These are phyloP conservation scores for Conringia planisiliqua DNA, from an alignment of 345 rosid genomes.

Conservation along the genomic window DNA sequence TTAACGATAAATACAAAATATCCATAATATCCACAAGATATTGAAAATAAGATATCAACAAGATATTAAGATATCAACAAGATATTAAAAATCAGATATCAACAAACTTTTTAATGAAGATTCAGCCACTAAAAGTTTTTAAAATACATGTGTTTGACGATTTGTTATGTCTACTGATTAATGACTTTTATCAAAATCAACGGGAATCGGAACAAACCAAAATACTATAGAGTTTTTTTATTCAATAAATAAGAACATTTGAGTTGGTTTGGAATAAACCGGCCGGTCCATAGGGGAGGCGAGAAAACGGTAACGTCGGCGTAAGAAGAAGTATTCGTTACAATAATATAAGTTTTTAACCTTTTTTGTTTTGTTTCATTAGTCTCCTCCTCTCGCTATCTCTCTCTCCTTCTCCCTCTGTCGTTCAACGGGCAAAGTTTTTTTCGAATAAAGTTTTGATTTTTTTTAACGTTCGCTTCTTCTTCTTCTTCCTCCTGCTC, in stretches of 20 bases:
- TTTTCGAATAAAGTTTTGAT: conserved; percentile 47
- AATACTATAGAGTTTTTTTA: not conserved
- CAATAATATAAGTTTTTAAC: conserved; percentile 13
- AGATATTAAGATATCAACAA: too few species aligned
- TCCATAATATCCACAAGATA: too few species aligned
- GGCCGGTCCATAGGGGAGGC: not conserved
- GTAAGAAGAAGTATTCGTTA: conserved; percentile 55
- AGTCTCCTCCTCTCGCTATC: not conserved
- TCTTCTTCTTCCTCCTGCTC: conserved; percentile 3
- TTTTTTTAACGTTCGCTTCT: conserved; percentile 16
- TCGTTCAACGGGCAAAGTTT: conserved; percentile 75
- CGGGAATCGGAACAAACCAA: not conserved
- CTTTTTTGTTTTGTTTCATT: not conserved
- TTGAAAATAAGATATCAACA: too few species aligned
- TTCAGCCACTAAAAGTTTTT: too few species aligned
- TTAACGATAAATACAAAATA: too few species aligned
- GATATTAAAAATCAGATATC: too few species aligned
- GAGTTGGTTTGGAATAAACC: not conserved
- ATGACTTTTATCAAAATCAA: too few species aligned
- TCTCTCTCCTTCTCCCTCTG: conserved; percentile 33
- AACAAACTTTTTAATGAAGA: too few species aligned
- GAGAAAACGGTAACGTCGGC: conserved; percentile 46
- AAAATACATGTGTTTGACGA: too few species aligned
- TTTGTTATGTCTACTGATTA: too few species aligned
- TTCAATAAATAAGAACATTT: not conserved